phyloP scores from a whole-genome alignment of 2,329 filamentous ascomycete genomes.

The Zarea fungicola region DNA sequence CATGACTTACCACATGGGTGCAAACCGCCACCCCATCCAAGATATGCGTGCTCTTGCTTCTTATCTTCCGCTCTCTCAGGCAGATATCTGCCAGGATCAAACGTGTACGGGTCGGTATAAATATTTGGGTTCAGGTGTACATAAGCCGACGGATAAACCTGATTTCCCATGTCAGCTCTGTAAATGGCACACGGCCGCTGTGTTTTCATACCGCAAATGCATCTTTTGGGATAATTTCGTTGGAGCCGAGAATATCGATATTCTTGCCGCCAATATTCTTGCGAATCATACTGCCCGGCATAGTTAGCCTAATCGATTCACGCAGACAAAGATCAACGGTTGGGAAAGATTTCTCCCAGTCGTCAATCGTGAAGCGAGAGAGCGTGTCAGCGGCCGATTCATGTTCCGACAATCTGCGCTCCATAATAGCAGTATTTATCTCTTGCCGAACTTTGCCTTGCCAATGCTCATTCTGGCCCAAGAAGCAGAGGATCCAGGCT shows the following conservation, averaged over 20 bases:
- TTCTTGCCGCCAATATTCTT: slow-evolving; percentile 44
- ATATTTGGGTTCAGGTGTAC: slow-evolving; percentile 42
- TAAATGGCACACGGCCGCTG: too few relatives aligned
- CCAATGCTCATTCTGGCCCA: slow-evolving; percentile 44
- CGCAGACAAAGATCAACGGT: slow-evolving; percentile 45
- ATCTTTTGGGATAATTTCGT: slow-evolving; percentile 44
- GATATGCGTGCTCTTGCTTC: slow-evolving; percentile 22
- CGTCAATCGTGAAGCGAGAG: slow-evolving; percentile 40
- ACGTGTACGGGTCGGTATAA: slow-evolving; percentile 42
- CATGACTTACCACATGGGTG: slow-evolving; percentile 29
- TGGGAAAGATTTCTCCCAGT: slow-evolving; percentile 52
- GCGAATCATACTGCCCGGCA: slow-evolving; percentile 44
- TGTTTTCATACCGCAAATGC: slow-evolving; percentile 37
- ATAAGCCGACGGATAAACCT: slow-evolving; percentile 40
- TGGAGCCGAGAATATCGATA: slow-evolving; percentile 37
- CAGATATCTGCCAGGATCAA: slow-evolving; percentile 46
- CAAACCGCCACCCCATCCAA: slow-evolving; percentile 32
- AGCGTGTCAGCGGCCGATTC: slow-evolving; percentile 34
- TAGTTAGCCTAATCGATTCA: slow-evolving; percentile 48
- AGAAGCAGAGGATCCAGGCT: slow-evolving; percentile 45
- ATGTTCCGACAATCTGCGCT: slow-evolving; percentile 30
- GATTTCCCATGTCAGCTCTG: too few relatives aligned
- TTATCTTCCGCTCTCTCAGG: slow-evolving; percentile 42
- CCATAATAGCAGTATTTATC: slow-evolving; percentile 39
- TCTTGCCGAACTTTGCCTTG: slow-evolving; percentile 39